A percentile compares a stretch with the other conserved stretches of the same genome.
Conservation (phyloP, 2,329 filamentous ascomycete species). For the Colletotrichum orchidophilum region DNA sequence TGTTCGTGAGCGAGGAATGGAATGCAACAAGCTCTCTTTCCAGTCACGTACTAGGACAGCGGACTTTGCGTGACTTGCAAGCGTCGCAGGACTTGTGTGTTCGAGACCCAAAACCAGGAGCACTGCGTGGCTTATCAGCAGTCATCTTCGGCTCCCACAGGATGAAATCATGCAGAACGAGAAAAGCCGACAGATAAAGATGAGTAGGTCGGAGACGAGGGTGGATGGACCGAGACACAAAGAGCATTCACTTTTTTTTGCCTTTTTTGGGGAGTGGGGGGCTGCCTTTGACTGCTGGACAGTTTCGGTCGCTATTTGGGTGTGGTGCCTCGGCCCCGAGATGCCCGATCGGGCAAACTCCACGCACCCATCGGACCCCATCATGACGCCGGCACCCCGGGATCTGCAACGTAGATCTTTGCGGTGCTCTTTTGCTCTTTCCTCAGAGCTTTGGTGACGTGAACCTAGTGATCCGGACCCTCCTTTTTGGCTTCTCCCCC, state of each 20-base stretch:
- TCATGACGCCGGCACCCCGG: background rate
- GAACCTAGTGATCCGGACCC: background rate
- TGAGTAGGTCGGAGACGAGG: background rate
- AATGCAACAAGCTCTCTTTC: background rate
- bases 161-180: background rate
- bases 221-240: no score
- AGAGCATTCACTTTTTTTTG: no score
- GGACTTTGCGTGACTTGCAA: slow-evolving; percentile 52
- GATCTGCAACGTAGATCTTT: background rate
- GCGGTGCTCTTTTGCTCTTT: background rate
- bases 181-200: background rate
- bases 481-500: background rate
- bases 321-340: slow-evolving; percentile 7
- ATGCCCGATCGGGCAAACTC: slow-evolving; percentile 17
- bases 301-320: background rate
- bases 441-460: background rate
- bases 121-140: slow-evolving; percentile 2
- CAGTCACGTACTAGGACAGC: slow-evolving; percentile 45
- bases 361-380: background rate
- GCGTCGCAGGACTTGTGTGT: slow-evolving; percentile 47
- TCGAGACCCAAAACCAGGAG: background rate
- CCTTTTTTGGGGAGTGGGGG: slow-evolving; percentile 4
- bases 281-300: no score
- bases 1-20: background rate
- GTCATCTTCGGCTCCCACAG: background rate